Base-by-base conservation (phyloP, 257 asterid genomes). In the Solanum pimpinellifolium region DNA sequence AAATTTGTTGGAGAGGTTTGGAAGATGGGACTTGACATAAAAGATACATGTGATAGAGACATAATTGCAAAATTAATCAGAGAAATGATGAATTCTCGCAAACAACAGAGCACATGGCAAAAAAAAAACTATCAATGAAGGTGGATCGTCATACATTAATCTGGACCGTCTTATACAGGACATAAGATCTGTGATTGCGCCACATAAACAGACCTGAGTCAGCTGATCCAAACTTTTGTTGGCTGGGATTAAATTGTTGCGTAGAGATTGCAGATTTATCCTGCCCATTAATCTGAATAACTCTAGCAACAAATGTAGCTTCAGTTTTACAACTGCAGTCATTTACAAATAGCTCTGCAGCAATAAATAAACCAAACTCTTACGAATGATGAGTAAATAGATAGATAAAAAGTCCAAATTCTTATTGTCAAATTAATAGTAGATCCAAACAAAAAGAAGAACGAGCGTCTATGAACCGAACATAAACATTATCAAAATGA, bases 11-110 rank as follows among this genome's bases (percentile, higher is more conserved):
- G 62, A 7, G 90, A 85, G 74, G 87, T 89, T 37, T 91, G 91
- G 88, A 89, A 86, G 80, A 60, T 86, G 35, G 92, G 91, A 21
- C 31, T 87, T 83, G 90, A 89, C 82, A 87, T 91, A 89, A 89
- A 89, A 37, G 91, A 91, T 12, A 87, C 84, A 3, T 77, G 91
- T 81, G 88, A 91, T 15, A 86, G 89, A 25, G 85, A 9, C 0
- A 47, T 82, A 29, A 86, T 88, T 47, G 89, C 68, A 86, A 76
- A 27, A 33, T 81, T 73, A 86, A 35, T 88, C 11, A 88, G 89
- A 88, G 47, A 72, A 90, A 31, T 42, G 86, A 69, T 4, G 91
- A 88, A 35, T 88, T 90, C 44, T 85, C 23, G 39, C 16, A 74
- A 59, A 88, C 73, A 31, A 87, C 91, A 2, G 42, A 85, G 10